Evolutionary conservation across 768 basidiomycete species (phyloP).

Genomic region (Mycena indigotica): DNA sequence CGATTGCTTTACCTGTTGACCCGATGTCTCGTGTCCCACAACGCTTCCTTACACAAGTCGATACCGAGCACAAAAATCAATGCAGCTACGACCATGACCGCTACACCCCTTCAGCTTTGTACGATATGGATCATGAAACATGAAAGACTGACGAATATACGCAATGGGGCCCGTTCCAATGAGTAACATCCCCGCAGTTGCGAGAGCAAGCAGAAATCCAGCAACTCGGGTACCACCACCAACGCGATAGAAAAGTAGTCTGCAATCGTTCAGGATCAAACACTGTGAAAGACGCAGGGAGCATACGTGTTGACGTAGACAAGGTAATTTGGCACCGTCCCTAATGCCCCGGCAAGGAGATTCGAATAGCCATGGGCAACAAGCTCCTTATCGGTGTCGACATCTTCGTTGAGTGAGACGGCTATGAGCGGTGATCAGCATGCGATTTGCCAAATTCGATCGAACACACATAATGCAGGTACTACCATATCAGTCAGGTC

Average conservation of each 20-base stretch:
- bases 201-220: conserved; percentile 81
- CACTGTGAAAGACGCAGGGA: conserved; percentile 34
- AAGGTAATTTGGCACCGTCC: conserved; percentile 87
- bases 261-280: neutral
- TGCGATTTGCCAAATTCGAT: neutral
- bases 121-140: too few relatives aligned
- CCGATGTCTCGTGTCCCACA: conserved; percentile 93
- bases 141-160: conserved; percentile 72
- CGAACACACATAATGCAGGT: neutral
- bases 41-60: conserved; percentile 91
- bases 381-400: conserved; percentile 91
- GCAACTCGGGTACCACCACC: conserved; percentile 85
- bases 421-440: conserved; percentile 42
- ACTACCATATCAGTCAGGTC: neutral
- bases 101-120: conserved; percentile 38
- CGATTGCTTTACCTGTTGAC: conserved; percentile 72
- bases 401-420: conserved; percentile 84
- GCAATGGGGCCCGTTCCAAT: conserved; percentile 90
- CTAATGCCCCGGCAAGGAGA: conserved; percentile 73
- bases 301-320: conserved; percentile 87
- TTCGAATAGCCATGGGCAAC: conserved; percentile 94
- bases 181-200: conserved; percentile 70
- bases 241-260: conserved; percentile 78
- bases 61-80: conserved; percentile 94
- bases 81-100: conserved; percentile 88